A percentile compares a stretch with the other conserved stretches of the same genome.
Conservation (phyloP, 2,329 filamentous ascomycete genomes). For the Lecanicillium sp. region DNA sequence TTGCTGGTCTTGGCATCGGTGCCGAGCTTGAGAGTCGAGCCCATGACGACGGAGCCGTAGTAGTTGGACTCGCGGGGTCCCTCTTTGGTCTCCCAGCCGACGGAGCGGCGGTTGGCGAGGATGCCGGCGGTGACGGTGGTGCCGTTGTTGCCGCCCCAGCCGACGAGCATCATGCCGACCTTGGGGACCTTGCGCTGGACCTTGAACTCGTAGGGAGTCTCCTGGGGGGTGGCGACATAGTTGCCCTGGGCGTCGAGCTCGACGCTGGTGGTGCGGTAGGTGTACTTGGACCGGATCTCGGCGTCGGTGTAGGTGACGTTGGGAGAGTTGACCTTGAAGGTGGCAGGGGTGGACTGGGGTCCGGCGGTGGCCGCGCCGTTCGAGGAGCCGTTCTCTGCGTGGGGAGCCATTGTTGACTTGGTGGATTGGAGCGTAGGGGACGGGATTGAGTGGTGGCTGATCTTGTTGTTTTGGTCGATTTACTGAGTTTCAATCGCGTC, state of each 20-base stretch:
- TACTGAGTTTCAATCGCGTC: constrained; percentile 56
- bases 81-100: constrained; percentile 92
- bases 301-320: constrained; percentile 86
- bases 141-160: constrained; percentile 97
- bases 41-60: constrained; percentile 97
- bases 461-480: constrained; percentile 29
- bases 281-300: constrained; percentile 90
- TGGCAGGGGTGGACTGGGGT: constrained; percentile 45
- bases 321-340: constrained; percentile 85
- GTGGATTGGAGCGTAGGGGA: constrained; percentile 16
- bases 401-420: constrained; percentile 74
- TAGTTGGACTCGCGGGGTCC: constrained; percentile 84
- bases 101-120: constrained; percentile 81
- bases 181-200: constrained; percentile 89
- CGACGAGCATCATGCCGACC: constrained; percentile 94
- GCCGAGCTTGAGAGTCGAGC: constrained; percentile 94
- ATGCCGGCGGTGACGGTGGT: constrained; percentile 96
- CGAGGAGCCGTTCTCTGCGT: constrained; percentile 62
- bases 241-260: constrained; percentile 65
- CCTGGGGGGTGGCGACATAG: constrained; percentile 76
- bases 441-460: constrained; percentile 17
- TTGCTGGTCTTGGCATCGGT: constrained; percentile 74
- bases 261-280: constrained; percentile 89
- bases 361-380: constrained; percentile 52
- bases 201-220: constrained; percentile 95